These are phyloP conservation scores for Sordariomycetes sp. DNA, from an alignment of 2,329 filamentous ascomycete species.

Conservation along the genomic window DNA sequence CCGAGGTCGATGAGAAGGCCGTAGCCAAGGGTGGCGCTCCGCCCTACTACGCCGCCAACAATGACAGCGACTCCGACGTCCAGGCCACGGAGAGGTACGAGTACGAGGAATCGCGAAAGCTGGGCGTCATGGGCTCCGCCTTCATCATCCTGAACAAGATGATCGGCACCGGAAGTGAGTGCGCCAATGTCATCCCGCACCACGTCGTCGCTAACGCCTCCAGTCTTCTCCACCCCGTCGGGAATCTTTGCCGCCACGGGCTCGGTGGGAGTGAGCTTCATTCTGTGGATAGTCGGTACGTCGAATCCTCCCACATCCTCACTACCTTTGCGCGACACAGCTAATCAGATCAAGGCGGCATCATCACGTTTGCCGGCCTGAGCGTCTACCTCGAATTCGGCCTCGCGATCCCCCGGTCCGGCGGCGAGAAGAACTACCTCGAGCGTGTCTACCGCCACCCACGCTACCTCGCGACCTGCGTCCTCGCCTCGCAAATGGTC, in stretches of 20 bases:
- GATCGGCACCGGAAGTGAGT: constrained; percentile 43
- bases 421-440: constrained; percentile 55
- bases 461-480: constrained; percentile 43
- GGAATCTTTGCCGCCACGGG: constrained; percentile 36
- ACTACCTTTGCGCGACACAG: not conserved
- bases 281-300: constrained; percentile 12
- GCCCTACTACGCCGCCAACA: not conserved
- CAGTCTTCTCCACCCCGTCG: constrained; percentile 41
- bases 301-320: not conserved
- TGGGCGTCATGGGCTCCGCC: constrained; percentile 36
- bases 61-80: not conserved
- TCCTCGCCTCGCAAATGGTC: constrained; percentile 48
- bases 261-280: constrained; percentile 25
- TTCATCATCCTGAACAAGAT: constrained; percentile 45
- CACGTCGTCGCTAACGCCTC: not conserved
- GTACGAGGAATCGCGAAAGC: constrained; percentile 28
- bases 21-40: not conserved
- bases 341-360: constrained; percentile 18
- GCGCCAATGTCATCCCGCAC: not conserved
- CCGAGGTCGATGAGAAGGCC: not conserved
- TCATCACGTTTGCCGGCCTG: constrained; percentile 44
- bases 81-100: constrained; percentile 21
- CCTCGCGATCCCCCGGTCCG: constrained; percentile 45
- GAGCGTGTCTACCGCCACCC: constrained; percentile 48
- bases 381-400: constrained; percentile 52